A percentile compares a stretch with the other conserved stretches of the same genome.
Conservation (phyloP, 2,329 filamentous ascomycete species). For the Fusarium sp. region DNA sequence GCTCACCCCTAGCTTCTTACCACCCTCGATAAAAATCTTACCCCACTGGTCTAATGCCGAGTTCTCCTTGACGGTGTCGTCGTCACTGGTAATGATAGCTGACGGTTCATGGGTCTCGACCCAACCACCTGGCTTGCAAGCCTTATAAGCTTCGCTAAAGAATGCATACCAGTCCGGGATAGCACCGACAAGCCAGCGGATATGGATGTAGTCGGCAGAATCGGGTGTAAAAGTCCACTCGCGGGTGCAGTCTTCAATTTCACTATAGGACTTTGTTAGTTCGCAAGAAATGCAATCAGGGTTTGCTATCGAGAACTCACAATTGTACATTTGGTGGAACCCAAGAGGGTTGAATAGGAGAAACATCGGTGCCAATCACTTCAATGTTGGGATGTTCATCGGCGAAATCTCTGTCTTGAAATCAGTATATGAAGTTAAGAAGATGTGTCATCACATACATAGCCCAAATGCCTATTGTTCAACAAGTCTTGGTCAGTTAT, state of each 20-base stretch:
- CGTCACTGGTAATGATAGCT: constrained; percentile 11
- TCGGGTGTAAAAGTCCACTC: constrained; percentile 24
- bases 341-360: not conserved
- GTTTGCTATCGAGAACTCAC: not conserved
- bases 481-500: not conserved
- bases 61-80: constrained; percentile 15
- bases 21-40: constrained; percentile 20
- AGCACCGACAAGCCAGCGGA: constrained; percentile 14
- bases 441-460: too few species aligned
- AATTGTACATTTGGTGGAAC: constrained; percentile 19
- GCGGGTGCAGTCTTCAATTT: constrained; percentile 26
- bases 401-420: not conserved
- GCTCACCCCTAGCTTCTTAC: constrained; percentile 9
- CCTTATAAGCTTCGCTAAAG: constrained; percentile 14
- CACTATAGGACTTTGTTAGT: not conserved
- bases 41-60: constrained; percentile 21
- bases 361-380: constrained; percentile 20
- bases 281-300: fast-evolving
- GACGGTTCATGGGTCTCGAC: constrained; percentile 18
- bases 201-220: constrained; percentile 23
- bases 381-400: constrained; percentile 16
- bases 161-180: constrained; percentile 22
- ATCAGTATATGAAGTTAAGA: not conserved
- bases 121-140: constrained; percentile 22
- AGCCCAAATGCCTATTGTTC: too few species aligned